These are phyloP conservation scores for Suillus alpinus DNA, from an alignment of 768 basidiomycete species.

Conservation along the genomic window DNA sequence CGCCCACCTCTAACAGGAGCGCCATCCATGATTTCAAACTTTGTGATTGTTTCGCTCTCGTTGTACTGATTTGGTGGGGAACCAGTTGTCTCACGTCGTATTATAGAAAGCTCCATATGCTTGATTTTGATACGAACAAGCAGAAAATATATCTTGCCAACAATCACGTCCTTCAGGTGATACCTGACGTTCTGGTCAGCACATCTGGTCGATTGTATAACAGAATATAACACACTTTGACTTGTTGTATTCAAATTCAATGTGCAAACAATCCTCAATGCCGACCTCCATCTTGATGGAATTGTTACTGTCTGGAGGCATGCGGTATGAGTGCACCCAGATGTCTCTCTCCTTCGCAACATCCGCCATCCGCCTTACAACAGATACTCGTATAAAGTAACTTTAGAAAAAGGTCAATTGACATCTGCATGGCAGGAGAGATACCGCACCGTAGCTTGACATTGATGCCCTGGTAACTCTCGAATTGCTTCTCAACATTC, in stretches of 20 bases:
- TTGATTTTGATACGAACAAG: slow-evolving; percentile 99
- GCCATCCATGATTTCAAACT: slow-evolving; percentile 99
- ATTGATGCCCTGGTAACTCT: slow-evolving; percentile 97
- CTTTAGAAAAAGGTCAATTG: slow-evolving; percentile 38
- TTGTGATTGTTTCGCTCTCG: slow-evolving; percentile 98
- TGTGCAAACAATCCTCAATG: slow-evolving; percentile 98
- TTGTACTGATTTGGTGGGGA: slow-evolving; percentile 99
- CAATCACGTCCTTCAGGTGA: slow-evolving; percentile 97
- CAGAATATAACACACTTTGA: slow-evolving; percentile 71
- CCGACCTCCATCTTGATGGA: slow-evolving; percentile 99
- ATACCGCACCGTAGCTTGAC: slow-evolving; percentile 84
- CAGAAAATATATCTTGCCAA: slow-evolving; percentile 99
- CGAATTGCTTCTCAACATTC: slow-evolving; percentile 99
- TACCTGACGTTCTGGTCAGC: slow-evolving; percentile 54
- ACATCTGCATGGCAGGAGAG: background rate
- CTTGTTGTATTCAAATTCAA: slow-evolving; percentile 99
- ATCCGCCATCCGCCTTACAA: slow-evolving; percentile 90
- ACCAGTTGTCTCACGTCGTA: slow-evolving; percentile 95
- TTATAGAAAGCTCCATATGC: slow-evolving; percentile 98
- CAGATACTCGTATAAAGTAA: slow-evolving; percentile 88
- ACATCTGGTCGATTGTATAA: slow-evolving; percentile 1
- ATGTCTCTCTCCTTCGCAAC: slow-evolving; percentile 90
- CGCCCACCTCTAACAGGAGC: slow-evolving; percentile 87
- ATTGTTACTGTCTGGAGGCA: slow-evolving; percentile 98
- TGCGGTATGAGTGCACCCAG: slow-evolving; percentile 98